Conservation (phyloP, 352 stramenopile species). For the Phytophthora pisi region DNA sequence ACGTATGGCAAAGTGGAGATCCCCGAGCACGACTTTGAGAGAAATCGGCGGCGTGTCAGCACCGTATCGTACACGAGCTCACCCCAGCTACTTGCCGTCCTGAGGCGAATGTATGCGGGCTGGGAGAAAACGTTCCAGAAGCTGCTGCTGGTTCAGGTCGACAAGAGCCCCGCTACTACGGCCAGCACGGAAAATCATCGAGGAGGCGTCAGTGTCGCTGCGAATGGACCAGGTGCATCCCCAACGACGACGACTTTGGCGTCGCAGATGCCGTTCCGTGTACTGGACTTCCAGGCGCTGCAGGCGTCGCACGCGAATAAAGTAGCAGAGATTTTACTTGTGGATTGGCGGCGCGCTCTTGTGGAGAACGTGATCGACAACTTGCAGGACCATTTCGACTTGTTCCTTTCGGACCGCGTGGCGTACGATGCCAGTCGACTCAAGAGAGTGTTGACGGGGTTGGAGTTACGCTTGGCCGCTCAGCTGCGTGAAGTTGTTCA, state of each 20-base stretch:
- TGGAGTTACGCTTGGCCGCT: slow-evolving; percentile 86
- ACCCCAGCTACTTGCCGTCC: slow-evolving; percentile 69
- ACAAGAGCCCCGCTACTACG: slow-evolving; percentile 18
- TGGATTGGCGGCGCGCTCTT: slow-evolving; percentile 91
- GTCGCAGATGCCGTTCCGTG: slow-evolving; percentile 78
- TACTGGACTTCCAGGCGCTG: slow-evolving; percentile 86
- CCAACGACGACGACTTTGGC: slow-evolving; percentile 33
- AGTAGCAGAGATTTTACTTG: slow-evolving; percentile 69
- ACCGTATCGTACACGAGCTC: slow-evolving; percentile 63
- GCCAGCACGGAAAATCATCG: slow-evolving; percentile 10
- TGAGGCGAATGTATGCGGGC: slow-evolving; percentile 89
- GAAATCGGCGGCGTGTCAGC: slow-evolving; percentile 56
- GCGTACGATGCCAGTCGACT: slow-evolving; percentile 67
- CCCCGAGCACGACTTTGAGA: slow-evolving; percentile 66
- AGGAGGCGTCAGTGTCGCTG: slow-evolving; percentile 4
- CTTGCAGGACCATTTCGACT: slow-evolving; percentile 93
- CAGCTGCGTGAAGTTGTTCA: slow-evolving; percentile 64
- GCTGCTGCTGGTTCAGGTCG: slow-evolving; percentile 69
- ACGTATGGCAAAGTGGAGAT: slow-evolving; percentile 84
- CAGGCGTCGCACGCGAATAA: slow-evolving; percentile 83
- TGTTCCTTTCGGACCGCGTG: slow-evolving; percentile 87
- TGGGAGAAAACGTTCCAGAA: slow-evolving; percentile 91
- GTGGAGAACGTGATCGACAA: slow-evolving; percentile 94
- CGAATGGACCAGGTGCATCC: not conserved
- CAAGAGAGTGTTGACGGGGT: slow-evolving; percentile 77